These are phyloP conservation scores for Pseudopithomyces chartarum DNA, from an alignment of 2,329 filamentous ascomycete genomes.

Conservation along the genomic window DNA sequence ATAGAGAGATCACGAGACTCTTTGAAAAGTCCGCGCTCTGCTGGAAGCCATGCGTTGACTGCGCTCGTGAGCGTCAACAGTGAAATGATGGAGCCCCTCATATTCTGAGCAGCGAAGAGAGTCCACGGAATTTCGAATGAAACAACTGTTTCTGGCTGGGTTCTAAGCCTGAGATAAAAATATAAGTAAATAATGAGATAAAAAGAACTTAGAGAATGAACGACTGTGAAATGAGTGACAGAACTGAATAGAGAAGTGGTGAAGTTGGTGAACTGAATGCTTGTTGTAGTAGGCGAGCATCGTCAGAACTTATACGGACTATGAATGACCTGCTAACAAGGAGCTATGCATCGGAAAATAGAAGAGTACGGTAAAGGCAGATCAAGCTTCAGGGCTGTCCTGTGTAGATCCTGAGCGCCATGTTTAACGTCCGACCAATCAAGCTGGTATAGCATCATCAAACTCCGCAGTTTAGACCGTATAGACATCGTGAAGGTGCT, in stretches of 20 bases:
- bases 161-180: neutral
- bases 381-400: neutral
- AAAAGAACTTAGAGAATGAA: slow-evolving; percentile 4
- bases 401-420: neutral
- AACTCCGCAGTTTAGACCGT: neutral
- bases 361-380: neutral
- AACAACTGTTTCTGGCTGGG: neutral
- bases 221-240: slow-evolving; percentile 5
- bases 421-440: neutral
- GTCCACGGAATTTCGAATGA: neutral
- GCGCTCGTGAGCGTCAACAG: slow-evolving; percentile 14
- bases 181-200: neutral
- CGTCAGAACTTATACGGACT: slow-evolving; percentile 8
- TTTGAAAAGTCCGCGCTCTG: slow-evolving; percentile 18
- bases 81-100: slow-evolving; percentile 14
- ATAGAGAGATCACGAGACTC: slow-evolving; percentile 10
- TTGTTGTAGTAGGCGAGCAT: neutral
- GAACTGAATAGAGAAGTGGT: neutral
- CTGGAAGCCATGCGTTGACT: slow-evolving; percentile 27
- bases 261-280: neutral
- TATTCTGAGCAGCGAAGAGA: neutral
- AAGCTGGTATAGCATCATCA: neutral
- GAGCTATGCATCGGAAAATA: slow-evolving; percentile 1
- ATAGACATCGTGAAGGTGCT: neutral
- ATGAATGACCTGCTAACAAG: neutral